Conservation (phyloP, 2,329 filamentous ascomycete genomes). For the Xylariaceae sp. region DNA sequence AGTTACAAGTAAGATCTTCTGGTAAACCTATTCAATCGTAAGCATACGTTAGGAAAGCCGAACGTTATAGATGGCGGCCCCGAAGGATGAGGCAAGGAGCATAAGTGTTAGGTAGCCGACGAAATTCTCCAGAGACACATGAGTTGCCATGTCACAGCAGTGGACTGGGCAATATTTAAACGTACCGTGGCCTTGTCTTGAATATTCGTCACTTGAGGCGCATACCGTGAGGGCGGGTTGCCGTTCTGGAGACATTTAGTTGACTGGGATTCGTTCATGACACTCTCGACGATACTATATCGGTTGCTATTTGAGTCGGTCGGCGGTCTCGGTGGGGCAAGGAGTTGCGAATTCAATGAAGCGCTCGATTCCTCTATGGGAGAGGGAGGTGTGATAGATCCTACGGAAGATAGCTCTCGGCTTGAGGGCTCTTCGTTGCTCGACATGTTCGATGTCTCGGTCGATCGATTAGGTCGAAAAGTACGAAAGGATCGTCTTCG, state of each 20-base stretch:
- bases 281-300: constrained; percentile 59
- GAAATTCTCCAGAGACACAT: not conserved
- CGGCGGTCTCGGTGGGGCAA: constrained; percentile 37
- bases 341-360: constrained; percentile 57
- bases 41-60: constrained; percentile 3
- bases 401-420: constrained; percentile 59
- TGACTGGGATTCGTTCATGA: constrained; percentile 52
- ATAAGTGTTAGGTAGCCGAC: not conserved
- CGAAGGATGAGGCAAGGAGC: not conserved
- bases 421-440: constrained; percentile 52
- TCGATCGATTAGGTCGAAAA: constrained; percentile 60
- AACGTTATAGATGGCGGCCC: not conserved
- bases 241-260: constrained; percentile 37
- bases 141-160: constrained; percentile 2
- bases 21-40: constrained; percentile 61
- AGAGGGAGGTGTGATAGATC: constrained; percentile 70
- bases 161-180: constrained; percentile 20
- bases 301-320: constrained; percentile 44
- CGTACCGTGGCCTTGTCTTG: constrained; percentile 79
- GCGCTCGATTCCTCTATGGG: constrained; percentile 61
- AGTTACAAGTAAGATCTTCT: constrained; percentile 78
- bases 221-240: constrained; percentile 63
- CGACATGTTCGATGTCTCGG: constrained; percentile 56
- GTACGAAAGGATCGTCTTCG: constrained; percentile 71
- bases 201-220: constrained; percentile 73